Base-by-base conservation (phyloP, 2,329 filamentous ascomycete genomes). In the Metarhizium sp. region DNA sequence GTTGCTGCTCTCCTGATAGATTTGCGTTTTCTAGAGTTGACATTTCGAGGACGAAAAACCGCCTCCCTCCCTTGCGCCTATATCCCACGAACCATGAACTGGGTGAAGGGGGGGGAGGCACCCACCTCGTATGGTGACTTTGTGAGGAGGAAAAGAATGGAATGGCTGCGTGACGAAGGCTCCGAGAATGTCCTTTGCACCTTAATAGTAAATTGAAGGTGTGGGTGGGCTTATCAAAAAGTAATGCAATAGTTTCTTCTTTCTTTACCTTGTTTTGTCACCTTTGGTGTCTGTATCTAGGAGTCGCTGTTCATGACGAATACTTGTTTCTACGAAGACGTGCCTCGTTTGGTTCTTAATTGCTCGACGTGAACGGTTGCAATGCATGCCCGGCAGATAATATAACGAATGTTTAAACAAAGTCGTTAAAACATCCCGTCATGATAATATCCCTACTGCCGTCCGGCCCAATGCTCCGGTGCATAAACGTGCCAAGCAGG, bases 171-270 rank as follows among this genome's bases (percentile, higher is more conserved):
- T 65, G 67, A 68, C 63, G 66, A 68, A 70, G 67, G 53, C 45
- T 55, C 38, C 14, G 53, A 50, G 40, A 46, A 50, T 49, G 66
- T 65, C 67, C 65, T 67, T 66, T 69, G 66, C 69, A 67, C 67
- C 69, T 71, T 67, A 55, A 66, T 69, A 61, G 59, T 43, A 52
- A 29, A 32, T 62, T 61, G 59, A 62, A 69, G 69, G 67, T 71
- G 70, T 61, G 64, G 52, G 66, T 60, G 67, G 70, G 65, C 65
- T 29, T 68, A 68, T 38, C 69, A 66, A 72, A 73, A 73, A 73
- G 71, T 73, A 73, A 73, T 71, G 71, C 69, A 68, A 70, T 62
- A 66, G 66, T 64, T 50, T 67, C 64, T 64, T 65, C 60, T 62
- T 63, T 61, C 32, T 34, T 64, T 64, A 62, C 62, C 58, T 68